Percentiles rank a stretch among this genome's conserved stretches.
Conservation (phyloP, 1,284 basidiomycete species). For the Pyrrhoderma noxium region DNA sequence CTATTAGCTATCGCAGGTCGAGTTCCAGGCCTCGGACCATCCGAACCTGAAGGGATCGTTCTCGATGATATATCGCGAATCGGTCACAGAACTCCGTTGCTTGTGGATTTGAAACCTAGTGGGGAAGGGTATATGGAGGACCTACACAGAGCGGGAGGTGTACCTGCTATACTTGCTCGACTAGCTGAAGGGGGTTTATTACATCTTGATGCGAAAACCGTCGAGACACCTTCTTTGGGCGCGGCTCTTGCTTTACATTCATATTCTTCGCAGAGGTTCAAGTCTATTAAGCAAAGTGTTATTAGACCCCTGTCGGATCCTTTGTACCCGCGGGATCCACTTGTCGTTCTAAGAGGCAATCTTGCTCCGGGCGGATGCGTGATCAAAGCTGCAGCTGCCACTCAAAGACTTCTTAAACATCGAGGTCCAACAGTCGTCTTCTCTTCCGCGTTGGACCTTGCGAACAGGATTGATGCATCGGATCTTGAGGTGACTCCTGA, state of each 20-base stretch:
- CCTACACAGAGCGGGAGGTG: constrained; percentile 34
- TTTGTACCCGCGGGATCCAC: constrained; percentile 22
- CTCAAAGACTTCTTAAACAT: constrained; percentile 21
- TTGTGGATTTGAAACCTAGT: constrained; percentile 36
- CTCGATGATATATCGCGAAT: constrained; percentile 34
- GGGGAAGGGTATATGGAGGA: constrained; percentile 37
- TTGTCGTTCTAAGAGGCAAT: constrained; percentile 29
- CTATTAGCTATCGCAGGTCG: constrained; percentile 36
- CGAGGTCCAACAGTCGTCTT: constrained; percentile 27
- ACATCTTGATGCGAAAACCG: constrained; percentile 26
- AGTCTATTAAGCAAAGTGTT: constrained; percentile 23
- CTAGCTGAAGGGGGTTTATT: constrained; percentile 22
- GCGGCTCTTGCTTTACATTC: constrained; percentile 24
- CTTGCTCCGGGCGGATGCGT: constrained; percentile 28
- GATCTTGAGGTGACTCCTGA: constrained; percentile 23
- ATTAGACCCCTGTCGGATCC: constrained; percentile 26
- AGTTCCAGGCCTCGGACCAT: constrained; percentile 26
- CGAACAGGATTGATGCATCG: constrained; percentile 26
- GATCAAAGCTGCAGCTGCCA: constrained; percentile 28
- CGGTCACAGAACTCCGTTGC: constrained; percentile 30
- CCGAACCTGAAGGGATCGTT: constrained; percentile 22
- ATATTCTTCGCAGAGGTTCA: background rate
- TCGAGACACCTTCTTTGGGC: constrained; percentile 30
- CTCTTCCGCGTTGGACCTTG: constrained; percentile 23
- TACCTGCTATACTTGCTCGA: constrained; percentile 27